Evolutionary conservation across 495 filamentous ascomycete genomes (phyloP), one percentile per base, ranked within the genome.

Genomic region (Evernia prunastri): DNA sequence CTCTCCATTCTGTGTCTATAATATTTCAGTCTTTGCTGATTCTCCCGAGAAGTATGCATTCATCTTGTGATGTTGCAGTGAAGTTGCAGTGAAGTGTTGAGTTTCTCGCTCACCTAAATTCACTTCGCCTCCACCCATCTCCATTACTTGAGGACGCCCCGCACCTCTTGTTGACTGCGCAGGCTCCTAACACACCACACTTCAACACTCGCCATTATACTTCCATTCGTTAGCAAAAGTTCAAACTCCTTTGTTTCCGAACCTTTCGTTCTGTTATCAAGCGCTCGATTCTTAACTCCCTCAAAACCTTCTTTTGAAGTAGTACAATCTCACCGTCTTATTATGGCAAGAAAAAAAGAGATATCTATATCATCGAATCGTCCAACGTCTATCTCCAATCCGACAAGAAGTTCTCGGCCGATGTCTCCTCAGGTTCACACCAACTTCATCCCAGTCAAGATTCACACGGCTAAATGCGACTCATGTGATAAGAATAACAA

Each of bases 381-480:
- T 39, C 36, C n/a, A 29, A 47, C 15, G 27, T 17, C 27, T 11
- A 13, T 25, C 35, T 56, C n/a, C 10, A 20, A 33, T 15, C 18
- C 12, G 31, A 56, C 37, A 35, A 9, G 25, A 5, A 29, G 1
- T 37, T 18, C 37, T 43, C 20, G 43, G 17, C 31, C n/a, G 23
- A 66, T 56, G 45, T 51, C 58, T 57, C 29, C 29, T 39, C 25
- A 2, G 25, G 20, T 40, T 9, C 65, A 68, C 54, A 51, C 36
- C 9, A 47, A 39, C 13, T 79, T 79, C 65, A 58, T 64, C 3
- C 64, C 72, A 27, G 72, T 81, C 23, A 66, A 62, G 2, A 75
- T 78, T 9, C 76, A 77, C 61, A 83, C 80, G 0, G 80, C 78
- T 1, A 83, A 82, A 67, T 84, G 81, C 60, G 81, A 84, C 39